These are phyloP conservation scores for Scheffersomyces insectosa DNA, from an alignment of 1,139 yeast species.

Conservation along the genomic window DNA sequence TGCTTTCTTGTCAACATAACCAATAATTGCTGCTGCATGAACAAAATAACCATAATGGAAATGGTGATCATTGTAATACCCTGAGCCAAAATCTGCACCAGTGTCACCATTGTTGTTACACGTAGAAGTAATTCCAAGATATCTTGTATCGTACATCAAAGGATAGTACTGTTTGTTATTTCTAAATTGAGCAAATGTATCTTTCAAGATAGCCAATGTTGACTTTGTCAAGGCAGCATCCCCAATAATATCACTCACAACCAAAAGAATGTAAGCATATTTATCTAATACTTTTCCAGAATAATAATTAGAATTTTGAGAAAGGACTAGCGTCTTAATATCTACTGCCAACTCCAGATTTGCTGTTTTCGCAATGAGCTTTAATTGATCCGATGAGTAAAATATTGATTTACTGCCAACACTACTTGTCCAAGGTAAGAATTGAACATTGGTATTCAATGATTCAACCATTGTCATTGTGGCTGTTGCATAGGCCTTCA, in stretches of 20 bases:
- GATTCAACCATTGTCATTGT: constrained; percentile 51
- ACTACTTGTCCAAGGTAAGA: constrained; percentile 56
- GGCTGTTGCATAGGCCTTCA: constrained; percentile 58
- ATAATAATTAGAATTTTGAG: constrained; percentile 56
- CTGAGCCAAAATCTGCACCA: constrained; percentile 52
- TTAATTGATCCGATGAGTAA: constrained; percentile 54
- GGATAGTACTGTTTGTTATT: constrained; percentile 57
- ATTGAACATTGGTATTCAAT: constrained; percentile 50
- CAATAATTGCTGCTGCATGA: constrained; percentile 78
- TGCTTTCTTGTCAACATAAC: constrained; percentile 57
- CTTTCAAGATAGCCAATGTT: constrained; percentile 51
- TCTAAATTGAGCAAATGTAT: constrained; percentile 52
- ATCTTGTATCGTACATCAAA: constrained; percentile 67
- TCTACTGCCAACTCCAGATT: constrained; percentile 59
- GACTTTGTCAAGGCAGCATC: constrained; percentile 51
- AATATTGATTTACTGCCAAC: constrained; percentile 20
- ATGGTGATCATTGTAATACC: constrained; percentile 75
- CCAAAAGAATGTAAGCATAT: constrained; percentile 69
- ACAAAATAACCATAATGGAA: constrained; percentile 80
- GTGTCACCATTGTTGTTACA: constrained; percentile 52
- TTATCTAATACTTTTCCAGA: constrained; percentile 76
- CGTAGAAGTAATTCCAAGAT: constrained; percentile 68
- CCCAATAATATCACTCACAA: constrained; percentile 58
- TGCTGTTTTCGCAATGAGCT: constrained; percentile 54
- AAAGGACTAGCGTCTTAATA: constrained; percentile 49